Evolutionary conservation across 352 stramenopile genomes (phyloP).

Genomic region (Aphanomyces invadans): DNA sequence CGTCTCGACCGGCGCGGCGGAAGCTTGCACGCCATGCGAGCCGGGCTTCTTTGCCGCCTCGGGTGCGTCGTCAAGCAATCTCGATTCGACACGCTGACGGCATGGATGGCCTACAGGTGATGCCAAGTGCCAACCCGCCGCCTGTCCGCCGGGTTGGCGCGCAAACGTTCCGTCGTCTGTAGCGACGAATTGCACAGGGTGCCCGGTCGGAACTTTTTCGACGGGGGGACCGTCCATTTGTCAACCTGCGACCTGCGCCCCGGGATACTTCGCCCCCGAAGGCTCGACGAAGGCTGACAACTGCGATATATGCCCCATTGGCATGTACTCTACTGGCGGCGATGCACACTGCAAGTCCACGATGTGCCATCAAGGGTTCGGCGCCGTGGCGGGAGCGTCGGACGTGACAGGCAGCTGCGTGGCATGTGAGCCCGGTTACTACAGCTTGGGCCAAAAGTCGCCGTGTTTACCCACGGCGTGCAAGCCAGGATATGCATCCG

Average conservation of each 20-base stretch:
- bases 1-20: not conserved
- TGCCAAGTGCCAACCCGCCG: slow-evolving; percentile 30
- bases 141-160: slow-evolving; percentile 30
- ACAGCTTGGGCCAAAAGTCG: not conserved
- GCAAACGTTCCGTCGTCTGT: slow-evolving; percentile 29
- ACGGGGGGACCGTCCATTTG: slow-evolving; percentile 29
- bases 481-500: not conserved
- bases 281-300: slow-evolving; percentile 30
- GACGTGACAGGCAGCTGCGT: slow-evolving; percentile 6
- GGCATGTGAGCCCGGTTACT: not conserved
- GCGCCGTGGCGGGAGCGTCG: not conserved
- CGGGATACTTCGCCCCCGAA: slow-evolving; percentile 30
- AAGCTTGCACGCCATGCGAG: not conserved
- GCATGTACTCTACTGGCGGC: slow-evolving; percentile 32
- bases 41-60: slow-evolving; percentile 1
- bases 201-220: slow-evolving; percentile 33
- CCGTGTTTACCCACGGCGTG: slow-evolving; percentile 6
- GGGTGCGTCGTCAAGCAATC: too few species aligned
- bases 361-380: not conserved
- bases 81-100: too few species aligned
- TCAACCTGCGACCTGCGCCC: slow-evolving; percentile 27
- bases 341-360: slow-evolving; percentile 18
- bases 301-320: slow-evolving; percentile 30
- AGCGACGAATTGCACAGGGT: slow-evolving; percentile 36
- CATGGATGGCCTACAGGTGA: not conserved